These are phyloP conservation scores for Lactifluus volemus DNA, from an alignment of 768 basidiomycete genomes.

Conservation along the genomic window DNA sequence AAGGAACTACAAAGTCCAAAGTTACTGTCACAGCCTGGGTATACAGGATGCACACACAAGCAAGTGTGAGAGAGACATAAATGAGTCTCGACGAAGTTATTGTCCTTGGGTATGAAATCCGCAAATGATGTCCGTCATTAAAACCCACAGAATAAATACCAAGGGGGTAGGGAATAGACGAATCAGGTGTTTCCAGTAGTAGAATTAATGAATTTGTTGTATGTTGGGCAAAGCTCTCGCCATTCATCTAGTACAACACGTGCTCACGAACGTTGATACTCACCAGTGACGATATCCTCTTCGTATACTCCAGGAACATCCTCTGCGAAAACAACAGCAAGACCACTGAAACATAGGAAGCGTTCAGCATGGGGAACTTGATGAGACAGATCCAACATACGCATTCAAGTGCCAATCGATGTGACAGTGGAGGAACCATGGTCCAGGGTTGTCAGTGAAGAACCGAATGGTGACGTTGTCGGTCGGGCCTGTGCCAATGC, in stretches of 20 bases:
- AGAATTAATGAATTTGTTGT: slow-evolving; percentile 1
- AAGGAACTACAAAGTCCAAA: too few species aligned
- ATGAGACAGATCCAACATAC: neutral
- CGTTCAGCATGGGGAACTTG: neutral
- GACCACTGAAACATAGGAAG: slow-evolving; percentile 1
- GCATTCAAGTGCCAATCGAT: slow-evolving; percentile 26
- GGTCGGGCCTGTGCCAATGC: slow-evolving; percentile 8
- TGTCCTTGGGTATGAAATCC: neutral
- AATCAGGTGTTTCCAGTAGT: neutral
- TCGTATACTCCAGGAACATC: slow-evolving; percentile 7
- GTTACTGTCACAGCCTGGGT: too few species aligned
- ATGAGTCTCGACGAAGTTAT: neutral
- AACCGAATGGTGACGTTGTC: slow-evolving; percentile 24
- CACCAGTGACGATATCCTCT: neutral
- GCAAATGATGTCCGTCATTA: too few species aligned
- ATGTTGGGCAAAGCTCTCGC: slow-evolving; percentile 11
- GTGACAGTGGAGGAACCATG: slow-evolving; percentile 28
- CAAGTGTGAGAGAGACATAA: neutral
- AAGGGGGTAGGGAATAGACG: neutral
- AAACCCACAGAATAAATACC: neutral
- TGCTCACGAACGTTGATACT: neutral
- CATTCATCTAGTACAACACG: slow-evolving; percentile 1
- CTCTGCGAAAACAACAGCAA: slow-evolving; percentile 18
- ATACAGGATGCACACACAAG: too few species aligned
- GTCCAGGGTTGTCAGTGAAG: slow-evolving; percentile 26